phyloP scores from a whole-genome alignment of 2,329 filamentous ascomycete species.

The Aspergillus ustus region DNA sequence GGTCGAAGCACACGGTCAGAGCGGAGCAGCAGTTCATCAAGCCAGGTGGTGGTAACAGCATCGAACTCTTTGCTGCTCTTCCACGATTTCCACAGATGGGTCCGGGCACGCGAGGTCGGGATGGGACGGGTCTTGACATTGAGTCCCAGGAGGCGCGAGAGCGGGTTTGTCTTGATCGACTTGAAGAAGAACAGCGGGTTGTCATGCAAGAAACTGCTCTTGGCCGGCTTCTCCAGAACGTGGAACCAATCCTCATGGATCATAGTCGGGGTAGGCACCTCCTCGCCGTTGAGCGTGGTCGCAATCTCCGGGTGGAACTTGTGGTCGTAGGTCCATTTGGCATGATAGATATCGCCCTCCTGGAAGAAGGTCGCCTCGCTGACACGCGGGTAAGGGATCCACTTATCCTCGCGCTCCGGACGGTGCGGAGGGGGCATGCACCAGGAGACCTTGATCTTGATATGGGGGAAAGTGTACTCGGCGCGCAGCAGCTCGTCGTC shows the following conservation, averaged over 20 bases:
- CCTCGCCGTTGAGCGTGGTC: slow-evolving; percentile 55
- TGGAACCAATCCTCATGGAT: slow-evolving; percentile 53
- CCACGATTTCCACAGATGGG: slow-evolving; percentile 56
- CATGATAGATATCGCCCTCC: slow-evolving; percentile 55
- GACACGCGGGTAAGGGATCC: slow-evolving; percentile 59
- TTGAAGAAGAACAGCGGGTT: slow-evolving; percentile 56
- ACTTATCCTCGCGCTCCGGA: slow-evolving; percentile 55
- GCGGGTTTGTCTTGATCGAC: slow-evolving; percentile 33
- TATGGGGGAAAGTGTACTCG: slow-evolving; percentile 57
- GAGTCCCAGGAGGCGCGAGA: slow-evolving; percentile 34
- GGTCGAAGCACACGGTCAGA: slow-evolving; percentile 48
- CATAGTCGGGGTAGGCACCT: slow-evolving; percentile 57
- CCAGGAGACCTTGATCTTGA: slow-evolving; percentile 59
- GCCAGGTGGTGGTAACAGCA: slow-evolving; percentile 53
- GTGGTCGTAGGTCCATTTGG: slow-evolving; percentile 53
- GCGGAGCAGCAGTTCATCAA: slow-evolving; percentile 55
- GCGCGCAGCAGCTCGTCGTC: slow-evolving; percentile 59
- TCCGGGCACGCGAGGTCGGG: slow-evolving; percentile 52
- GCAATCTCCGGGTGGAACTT: slow-evolving; percentile 52
- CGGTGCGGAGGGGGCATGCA: slow-evolving; percentile 55
- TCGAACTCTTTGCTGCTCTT: slow-evolving; percentile 51
- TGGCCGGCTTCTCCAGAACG: slow-evolving; percentile 47
- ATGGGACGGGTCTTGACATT: slow-evolving; percentile 40
- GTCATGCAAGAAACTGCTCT: slow-evolving; percentile 52
- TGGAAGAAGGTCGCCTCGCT: slow-evolving; percentile 59